Base-by-base conservation (phyloP, 805 yeast genomes). In the Suhomyces sp. region DNA sequence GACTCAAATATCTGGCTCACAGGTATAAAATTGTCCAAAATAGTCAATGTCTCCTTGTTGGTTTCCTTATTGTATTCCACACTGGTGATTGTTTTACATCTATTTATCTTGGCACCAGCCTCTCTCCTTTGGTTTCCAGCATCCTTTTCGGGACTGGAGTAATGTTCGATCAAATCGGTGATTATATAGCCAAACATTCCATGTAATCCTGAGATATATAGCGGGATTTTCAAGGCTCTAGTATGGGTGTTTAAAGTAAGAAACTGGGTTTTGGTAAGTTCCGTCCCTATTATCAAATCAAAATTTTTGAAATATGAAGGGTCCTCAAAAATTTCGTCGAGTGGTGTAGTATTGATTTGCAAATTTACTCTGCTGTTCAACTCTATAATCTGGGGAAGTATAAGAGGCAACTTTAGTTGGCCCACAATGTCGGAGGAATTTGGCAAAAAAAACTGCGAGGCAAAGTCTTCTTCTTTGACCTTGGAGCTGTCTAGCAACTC, bases 161-260 rank as follows among this genome's bases (percentile, higher is more conserved):
- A 73, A 67, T 89, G 90, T 45, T 74, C 65, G 9, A 89, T 80
- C 54, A 93, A 75, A 67, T 94, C 99, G 3, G 84, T 83, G 63
- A 92, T 86, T 1, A 89, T 78, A 61, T 82, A 88, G 1, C 97
- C 97, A 65, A 80, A 90, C 63, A 92, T 71, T 0, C 99, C 99
- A 65, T 86, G 86, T 2, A 83, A 63, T 0, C 85, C 86, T 1
- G 88, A 71, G 13, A 81, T 76, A 64, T 87, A 90, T 27, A 94
- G 74, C 3, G 96, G 89, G 17, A 85, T 78, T 25, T 75, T 73
- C 17, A 77, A 69, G 2, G 60, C 47, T 57, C 97, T 79, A 6
- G 92, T 78, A 31, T 78, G 65, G 0, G 58, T 59, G 62, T 90
- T 89, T 43, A 94, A 58, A 4, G 61, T 55, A 3, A 69, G 52